Evolutionary conservation across 2,329 filamentous ascomycete genomes (phyloP).

Genomic region (Ceratocystiopsis minuta): DNA sequence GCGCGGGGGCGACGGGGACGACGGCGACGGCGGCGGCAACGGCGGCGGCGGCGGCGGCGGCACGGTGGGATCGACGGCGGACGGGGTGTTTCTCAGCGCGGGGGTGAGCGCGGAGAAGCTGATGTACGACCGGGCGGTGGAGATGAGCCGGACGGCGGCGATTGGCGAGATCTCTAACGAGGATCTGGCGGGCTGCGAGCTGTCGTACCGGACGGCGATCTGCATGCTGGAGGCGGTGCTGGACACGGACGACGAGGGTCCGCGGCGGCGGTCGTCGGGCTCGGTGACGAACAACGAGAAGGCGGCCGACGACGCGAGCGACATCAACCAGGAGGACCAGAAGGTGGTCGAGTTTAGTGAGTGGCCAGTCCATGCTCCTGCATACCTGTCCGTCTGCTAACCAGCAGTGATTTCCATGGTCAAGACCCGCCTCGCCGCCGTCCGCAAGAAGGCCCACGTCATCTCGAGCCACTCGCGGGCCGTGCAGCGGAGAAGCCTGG

Average conservation of each 20-base stretch:
- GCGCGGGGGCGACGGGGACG: background rate
- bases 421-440: slow-evolving; percentile 31
- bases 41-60: slow-evolving; percentile 32
- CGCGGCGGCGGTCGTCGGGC: slow-evolving; percentile 15
- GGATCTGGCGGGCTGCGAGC: slow-evolving; percentile 71
- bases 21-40: slow-evolving; percentile 20
- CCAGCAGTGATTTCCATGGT: slow-evolving; percentile 44
- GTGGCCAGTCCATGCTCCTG: slow-evolving; percentile 14
- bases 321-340: slow-evolving; percentile 50
- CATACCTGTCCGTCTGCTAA: background rate
- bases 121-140: slow-evolving; percentile 92
- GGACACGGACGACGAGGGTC: slow-evolving; percentile 53
- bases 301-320: slow-evolving; percentile 21
- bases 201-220: slow-evolving; percentile 84
- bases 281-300: slow-evolving; percentile 18
- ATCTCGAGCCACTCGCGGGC: slow-evolving; percentile 40
- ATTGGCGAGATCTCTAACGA: slow-evolving; percentile 92
- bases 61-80: slow-evolving; percentile 35
- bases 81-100: slow-evolving; percentile 67
- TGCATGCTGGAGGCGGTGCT: slow-evolving; percentile 89
- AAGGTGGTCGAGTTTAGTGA: slow-evolving; percentile 56
- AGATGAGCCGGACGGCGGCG: slow-evolving; percentile 89
- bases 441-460: slow-evolving; percentile 42
- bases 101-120: slow-evolving; percentile 90
- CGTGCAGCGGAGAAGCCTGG: slow-evolving; percentile 23